Percentiles rank a stretch among this genome's conserved stretches.
These are phyloP conservation scores for Tricholoma saponaceum DNA, from an alignment of 768 basidiomycete genomes.

Conservation along the genomic window DNA sequence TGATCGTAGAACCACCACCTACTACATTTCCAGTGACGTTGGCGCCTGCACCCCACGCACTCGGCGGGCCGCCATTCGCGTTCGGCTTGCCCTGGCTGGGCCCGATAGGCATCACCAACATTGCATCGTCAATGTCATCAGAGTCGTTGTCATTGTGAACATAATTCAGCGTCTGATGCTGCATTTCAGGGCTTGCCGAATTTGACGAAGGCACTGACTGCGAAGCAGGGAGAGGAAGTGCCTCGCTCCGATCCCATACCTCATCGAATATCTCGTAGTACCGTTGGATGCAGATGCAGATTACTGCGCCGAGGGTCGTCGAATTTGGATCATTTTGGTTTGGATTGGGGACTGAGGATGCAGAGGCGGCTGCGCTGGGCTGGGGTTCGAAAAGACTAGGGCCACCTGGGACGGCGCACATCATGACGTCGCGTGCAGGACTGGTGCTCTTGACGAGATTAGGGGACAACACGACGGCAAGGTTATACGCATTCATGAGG, in stretches of 20 bases:
- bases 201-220: slow-evolving; percentile 10
- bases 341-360: slow-evolving; percentile 5
- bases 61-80: slow-evolving; percentile 25
- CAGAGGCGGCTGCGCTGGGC: slow-evolving; percentile 8
- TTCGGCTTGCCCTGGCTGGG: slow-evolving; percentile 23
- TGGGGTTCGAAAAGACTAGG: slow-evolving; percentile 33
- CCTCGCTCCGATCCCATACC: slow-evolving; percentile 65
- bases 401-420: slow-evolving; percentile 60
- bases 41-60: slow-evolving; percentile 29
- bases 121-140: slow-evolving; percentile 72
- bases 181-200: slow-evolving; percentile 14
- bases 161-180: slow-evolving; percentile 16
- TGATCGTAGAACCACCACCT: slow-evolving; percentile 14
- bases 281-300: slow-evolving; percentile 74
- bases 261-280: slow-evolving; percentile 90
- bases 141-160: slow-evolving; percentile 47
- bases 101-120: slow-evolving; percentile 71
- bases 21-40: neutral
- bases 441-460: slow-evolving; percentile 73
- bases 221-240: slow-evolving; percentile 31
- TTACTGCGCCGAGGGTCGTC: slow-evolving; percentile 65
- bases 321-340: slow-evolving; percentile 2
- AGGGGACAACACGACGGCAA: slow-evolving; percentile 74
- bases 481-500: slow-evolving; percentile 81
- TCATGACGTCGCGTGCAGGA: slow-evolving; percentile 66